Evolutionary conservation across 2,329 filamentous ascomycete genomes (phyloP).

Genomic region (Pseudogymnoascus sp.): DNA sequence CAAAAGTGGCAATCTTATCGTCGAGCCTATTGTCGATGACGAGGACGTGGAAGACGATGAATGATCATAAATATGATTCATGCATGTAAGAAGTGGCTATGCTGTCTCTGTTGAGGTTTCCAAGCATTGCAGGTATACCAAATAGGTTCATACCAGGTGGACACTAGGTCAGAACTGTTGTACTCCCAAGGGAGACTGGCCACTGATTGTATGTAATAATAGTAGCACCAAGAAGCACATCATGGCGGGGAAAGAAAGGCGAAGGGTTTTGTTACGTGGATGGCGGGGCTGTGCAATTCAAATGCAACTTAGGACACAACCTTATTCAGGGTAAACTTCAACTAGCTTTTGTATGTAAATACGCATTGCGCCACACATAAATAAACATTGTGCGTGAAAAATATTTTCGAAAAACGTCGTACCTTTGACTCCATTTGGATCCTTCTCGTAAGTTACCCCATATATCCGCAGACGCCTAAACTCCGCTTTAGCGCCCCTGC

Average conservation of each 20-base stretch:
- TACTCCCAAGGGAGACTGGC: neutral
- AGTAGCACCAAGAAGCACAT: neutral
- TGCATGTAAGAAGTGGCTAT: slow-evolving; percentile 2
- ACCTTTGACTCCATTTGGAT: neutral
- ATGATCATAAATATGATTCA: slow-evolving; percentile 6
- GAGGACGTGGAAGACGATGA: slow-evolving; percentile 11
- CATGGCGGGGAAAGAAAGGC: neutral
- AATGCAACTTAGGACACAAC: neutral
- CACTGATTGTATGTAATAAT: slow-evolving; percentile 1
- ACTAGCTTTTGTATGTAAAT: slow-evolving; percentile 1
- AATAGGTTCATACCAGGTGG: neutral
- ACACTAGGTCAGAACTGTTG: neutral
- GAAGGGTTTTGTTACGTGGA: neutral
- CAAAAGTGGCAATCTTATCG: slow-evolving; percentile 77
- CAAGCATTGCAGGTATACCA: neutral
- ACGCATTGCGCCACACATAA: neutral
- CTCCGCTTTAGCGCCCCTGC: neutral
- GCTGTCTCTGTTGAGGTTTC: neutral
- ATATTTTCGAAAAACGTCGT: neutral
- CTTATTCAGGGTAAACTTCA: neutral
- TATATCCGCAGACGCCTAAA: neutral
- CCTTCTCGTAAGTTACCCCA: neutral
- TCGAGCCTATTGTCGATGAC: slow-evolving; percentile 55
- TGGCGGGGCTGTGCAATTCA: slow-evolving; percentile 2
- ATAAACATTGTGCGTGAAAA: neutral